Evolutionary conservation across 371 early-diverging fungal species (phyloP), one percentile per base, ranked within the genome.

Genomic region (Umbelopsis sp.): DNA sequence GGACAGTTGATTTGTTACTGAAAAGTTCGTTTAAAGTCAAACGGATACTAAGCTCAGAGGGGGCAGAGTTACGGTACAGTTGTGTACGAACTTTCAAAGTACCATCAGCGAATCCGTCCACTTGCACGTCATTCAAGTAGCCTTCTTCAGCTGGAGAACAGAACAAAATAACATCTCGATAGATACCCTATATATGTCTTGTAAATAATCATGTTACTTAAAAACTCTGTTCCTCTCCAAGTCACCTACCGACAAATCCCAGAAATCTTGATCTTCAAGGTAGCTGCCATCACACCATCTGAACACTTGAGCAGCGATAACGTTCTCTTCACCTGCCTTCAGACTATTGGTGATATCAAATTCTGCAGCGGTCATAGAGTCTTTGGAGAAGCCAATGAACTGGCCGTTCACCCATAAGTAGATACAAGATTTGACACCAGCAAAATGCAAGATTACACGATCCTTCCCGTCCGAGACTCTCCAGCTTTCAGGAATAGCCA

Each of bases 211-310:
- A 57, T 29, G 29, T 4, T 29, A 29, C 29, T 3, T 29, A 1
- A 29, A 29, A 29, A 3, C 29, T 29, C 4, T 29, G 4, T 29
- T 3, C 4, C 29, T 29, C 29, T 29, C n/a, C 29, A 29, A 11
- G 6, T 9, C 24, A 11, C 29, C 18, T 57, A 57, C 57, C 57
- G 57, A 50, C 29, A 65, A 38, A 29, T 65, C 66, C 66, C 66
- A 65, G 25, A 65, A 65, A 25, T 65, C 66, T 44, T 65, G 66
- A 20, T 65, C 66, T 48, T 65, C 66, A 37, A 65, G 32, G 18
- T 65, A 65, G 18, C 50, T 50, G 24, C 66, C 66, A 48, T 65
- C 66, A 25, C 46, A 65, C 66, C 66, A 65, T n/a, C 66, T 16
- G 32, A 65, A 25, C 4, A 65, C 66, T 18, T 65, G 66, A 4